Evolutionary conservation across 1,139 yeast species (phyloP).

Genomic region (Candida labiduridarum): DNA sequence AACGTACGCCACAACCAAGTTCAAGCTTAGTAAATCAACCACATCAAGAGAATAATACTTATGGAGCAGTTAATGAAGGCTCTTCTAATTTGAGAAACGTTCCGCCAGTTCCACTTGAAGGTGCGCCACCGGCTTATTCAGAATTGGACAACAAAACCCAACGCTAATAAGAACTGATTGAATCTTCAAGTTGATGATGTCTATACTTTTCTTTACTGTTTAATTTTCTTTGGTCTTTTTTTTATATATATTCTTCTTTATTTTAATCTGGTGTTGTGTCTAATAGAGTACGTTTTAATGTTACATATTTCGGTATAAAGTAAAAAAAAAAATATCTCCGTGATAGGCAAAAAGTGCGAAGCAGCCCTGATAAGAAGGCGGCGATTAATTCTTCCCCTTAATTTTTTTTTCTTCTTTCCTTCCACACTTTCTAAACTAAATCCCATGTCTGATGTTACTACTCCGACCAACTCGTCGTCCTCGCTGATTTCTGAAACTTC

Average conservation of each 20-base stretch:
- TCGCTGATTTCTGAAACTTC: constrained; percentile 1
- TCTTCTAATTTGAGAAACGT: constrained; percentile 6
- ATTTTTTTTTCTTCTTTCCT: neutral
- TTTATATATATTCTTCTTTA: neutral
- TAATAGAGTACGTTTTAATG: constrained; percentile 1
- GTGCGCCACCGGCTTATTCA: constrained; percentile 40
- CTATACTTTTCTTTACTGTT: neutral
- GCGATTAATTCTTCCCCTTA: neutral
- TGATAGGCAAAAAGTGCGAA: neutral
- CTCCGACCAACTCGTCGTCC: neutral
- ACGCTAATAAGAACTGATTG: constrained; percentile 6
- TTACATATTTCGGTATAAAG: neutral
- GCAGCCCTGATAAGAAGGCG: neutral
- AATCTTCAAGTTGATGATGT: neutral
- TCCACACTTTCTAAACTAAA: neutral
- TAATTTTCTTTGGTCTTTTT: neutral
- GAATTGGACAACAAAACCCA: constrained; percentile 28
- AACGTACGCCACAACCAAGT: constrained; percentile 14
- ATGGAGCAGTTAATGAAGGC: constrained; percentile 31
- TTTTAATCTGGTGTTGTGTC: neutral
- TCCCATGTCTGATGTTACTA: neutral
- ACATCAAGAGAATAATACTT: constrained; percentile 17
- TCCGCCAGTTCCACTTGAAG: constrained; percentile 3
- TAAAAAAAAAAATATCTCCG: neutral
- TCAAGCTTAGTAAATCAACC: constrained; percentile 8